phyloP scores from a whole-genome alignment of 306 rosid species.

The Rosa lucieae region DNA sequence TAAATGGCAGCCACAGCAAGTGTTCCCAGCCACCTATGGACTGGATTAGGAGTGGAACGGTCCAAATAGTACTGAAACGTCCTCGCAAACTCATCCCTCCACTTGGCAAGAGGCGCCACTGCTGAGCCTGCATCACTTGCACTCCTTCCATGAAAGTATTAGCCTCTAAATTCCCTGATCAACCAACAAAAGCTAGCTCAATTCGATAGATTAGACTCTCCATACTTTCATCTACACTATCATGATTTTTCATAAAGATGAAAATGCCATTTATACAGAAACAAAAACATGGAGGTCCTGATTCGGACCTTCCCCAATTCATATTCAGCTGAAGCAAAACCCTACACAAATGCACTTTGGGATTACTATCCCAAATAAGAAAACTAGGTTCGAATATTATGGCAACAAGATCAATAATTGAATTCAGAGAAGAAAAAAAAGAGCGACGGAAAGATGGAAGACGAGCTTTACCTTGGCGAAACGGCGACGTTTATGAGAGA shows the following conservation, averaged over 20 bases:
- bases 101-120: conserved; percentile 52
- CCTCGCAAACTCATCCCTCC: conserved; percentile 49
- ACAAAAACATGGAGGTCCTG: background rate
- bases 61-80: conserved; percentile 65
- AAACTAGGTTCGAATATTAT: background rate
- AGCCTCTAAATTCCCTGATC: conserved; percentile 23
- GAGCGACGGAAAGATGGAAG: background rate
- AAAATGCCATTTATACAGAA: background rate
- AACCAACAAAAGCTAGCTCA: background rate
- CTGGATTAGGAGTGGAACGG: conserved; percentile 53
- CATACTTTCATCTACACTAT: background rate
- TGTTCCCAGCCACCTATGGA: conserved; percentile 69
- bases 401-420: background rate
- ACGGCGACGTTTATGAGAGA: background rate
- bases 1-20: conserved; percentile 42
- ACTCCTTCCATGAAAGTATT: conserved; percentile 49
- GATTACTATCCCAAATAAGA: background rate
- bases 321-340: background rate
- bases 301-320: background rate
- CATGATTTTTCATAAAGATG: background rate
- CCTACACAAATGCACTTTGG: background rate
- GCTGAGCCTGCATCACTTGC: conserved; percentile 42
- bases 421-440: background rate
- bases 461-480: background rate
- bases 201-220: background rate